Percentiles rank a stretch among this genome's conserved stretches.
Conservation (phyloP, 2,329 filamentous ascomycete genomes). For the Penicillium sclerotiorum region DNA sequence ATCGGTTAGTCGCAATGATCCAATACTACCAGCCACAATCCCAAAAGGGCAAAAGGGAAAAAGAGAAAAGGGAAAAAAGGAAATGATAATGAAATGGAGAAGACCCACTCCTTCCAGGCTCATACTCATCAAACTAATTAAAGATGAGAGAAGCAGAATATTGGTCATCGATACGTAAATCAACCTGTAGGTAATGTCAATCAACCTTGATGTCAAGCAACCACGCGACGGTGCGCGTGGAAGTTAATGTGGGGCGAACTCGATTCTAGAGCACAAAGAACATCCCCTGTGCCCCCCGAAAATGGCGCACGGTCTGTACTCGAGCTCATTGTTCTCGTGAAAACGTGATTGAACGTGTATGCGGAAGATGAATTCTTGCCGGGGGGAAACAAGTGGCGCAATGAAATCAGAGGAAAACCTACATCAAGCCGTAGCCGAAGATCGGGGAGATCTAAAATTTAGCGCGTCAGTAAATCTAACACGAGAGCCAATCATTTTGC, state of each 20-base stretch:
- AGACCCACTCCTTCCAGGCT: conserved; percentile 55
- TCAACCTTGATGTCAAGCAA: background rate
- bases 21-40: background rate
- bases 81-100: background rate
- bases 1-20: background rate
- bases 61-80: too few relatives aligned
- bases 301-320: background rate
- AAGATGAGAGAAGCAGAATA: conserved; percentile 61
- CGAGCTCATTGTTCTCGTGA: conserved; percentile 12
- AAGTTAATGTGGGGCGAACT: conserved; percentile 15
- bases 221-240: conserved; percentile 14
- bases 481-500: conserved; percentile 43
- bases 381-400: conserved; percentile 25
- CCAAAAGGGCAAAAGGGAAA: too few relatives aligned
- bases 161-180: conserved; percentile 64
- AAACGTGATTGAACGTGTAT: conserved; percentile 42
- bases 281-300: background rate
- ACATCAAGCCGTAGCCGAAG: conserved; percentile 45
- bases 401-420: conserved; percentile 25
- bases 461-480: conserved; percentile 41
- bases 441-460: conserved; percentile 45
- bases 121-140: conserved; percentile 62
- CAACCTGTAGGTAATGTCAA: conserved; percentile 43
- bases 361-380: conserved; percentile 18
- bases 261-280: too few relatives aligned